Evolutionary conservation across 495 filamentous ascomycete species (phyloP).

Genomic region (Penicillium longicatenatum): DNA sequence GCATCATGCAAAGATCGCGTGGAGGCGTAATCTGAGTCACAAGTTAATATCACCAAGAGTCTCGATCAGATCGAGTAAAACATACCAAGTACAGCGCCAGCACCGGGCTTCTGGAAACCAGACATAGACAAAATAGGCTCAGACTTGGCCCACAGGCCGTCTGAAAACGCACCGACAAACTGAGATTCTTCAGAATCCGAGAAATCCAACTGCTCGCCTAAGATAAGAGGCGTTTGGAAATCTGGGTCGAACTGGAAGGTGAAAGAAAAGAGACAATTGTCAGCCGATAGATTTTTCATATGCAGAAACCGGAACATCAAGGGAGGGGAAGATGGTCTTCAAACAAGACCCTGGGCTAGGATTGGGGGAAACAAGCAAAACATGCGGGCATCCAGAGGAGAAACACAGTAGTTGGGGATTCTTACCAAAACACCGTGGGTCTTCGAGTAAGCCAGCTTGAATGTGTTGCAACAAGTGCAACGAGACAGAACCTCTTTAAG

Average conservation of each 20-base stretch:
- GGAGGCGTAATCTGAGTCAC: conserved; percentile 39
- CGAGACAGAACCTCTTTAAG: conserved; percentile 42
- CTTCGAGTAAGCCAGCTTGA: conserved; percentile 58
- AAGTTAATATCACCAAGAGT: conserved; percentile 10
- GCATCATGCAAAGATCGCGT: conserved; percentile 48
- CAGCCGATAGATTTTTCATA: conserved; percentile 22
- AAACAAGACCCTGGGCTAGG: conserved; percentile 24
- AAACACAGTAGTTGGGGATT: conserved; percentile 12
- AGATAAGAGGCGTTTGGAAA: conserved; percentile 54
- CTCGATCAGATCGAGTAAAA: conserved; percentile 2
- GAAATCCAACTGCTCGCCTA: conserved; percentile 56
- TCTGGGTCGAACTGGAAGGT: conserved; percentile 45
- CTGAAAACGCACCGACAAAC: conserved; percentile 49
- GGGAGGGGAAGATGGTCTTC: conserved; percentile 14
- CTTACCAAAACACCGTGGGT: conserved; percentile 56
- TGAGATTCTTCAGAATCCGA: conserved; percentile 52
- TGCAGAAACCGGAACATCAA: conserved; percentile 4
- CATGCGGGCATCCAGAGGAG: conserved; percentile 27
- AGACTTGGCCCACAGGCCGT: conserved; percentile 56
- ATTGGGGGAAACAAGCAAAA: conserved; percentile 21
- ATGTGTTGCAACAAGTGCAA: conserved; percentile 53
- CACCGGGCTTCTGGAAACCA: conserved; percentile 47
- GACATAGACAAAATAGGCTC: conserved; percentile 57
- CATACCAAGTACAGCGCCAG: conserved; percentile 47
- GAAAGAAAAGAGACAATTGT: conserved; percentile 16